Evolutionary conservation across 1,284 basidiomycete genomes (phyloP).

Genomic region (Meira nashicola): DNA sequence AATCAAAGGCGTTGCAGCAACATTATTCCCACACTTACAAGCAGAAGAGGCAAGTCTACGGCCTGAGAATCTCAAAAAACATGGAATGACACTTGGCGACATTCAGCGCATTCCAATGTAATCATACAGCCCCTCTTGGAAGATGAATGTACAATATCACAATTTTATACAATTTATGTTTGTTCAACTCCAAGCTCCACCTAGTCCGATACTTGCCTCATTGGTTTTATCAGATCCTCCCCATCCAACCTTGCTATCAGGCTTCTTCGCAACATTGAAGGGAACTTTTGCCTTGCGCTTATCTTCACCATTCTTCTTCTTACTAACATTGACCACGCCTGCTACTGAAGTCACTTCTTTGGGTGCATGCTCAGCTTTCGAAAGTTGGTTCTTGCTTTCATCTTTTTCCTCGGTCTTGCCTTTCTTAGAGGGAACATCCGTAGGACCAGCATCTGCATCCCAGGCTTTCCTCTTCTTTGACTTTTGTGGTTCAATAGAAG

Average conservation of each 20-base stretch:
- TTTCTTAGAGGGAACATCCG: no score
- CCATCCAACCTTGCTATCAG: neutral
- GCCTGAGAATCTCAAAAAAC: constrained; percentile 23
- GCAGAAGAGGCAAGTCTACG: constrained; percentile 34
- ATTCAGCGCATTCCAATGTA: constrained; percentile 11
- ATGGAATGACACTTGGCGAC: constrained; percentile 20
- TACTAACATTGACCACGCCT: neutral
- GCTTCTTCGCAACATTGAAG: no score
- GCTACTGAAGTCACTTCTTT: constrained; percentile 5
- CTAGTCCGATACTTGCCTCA: neutral
- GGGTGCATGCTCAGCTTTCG: neutral
- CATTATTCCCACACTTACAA: constrained; percentile 31
- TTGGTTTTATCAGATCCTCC: neutral
- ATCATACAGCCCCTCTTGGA: neutral
- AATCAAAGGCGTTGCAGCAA: constrained; percentile 17
- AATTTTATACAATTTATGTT: neutral
- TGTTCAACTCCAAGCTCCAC: neutral
- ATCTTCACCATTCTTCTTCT: neutral
- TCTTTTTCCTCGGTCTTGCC: neutral
- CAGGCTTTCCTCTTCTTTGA: constrained; percentile 4
- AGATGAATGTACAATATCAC: no score
- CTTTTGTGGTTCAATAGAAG: neutral
- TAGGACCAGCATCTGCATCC: neutral
- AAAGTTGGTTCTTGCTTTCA: neutral
- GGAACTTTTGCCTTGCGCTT: neutral